Base-by-base conservation (phyloP, 2,329 filamentous ascomycete genomes). In the Byssochlamys sp. region DNA sequence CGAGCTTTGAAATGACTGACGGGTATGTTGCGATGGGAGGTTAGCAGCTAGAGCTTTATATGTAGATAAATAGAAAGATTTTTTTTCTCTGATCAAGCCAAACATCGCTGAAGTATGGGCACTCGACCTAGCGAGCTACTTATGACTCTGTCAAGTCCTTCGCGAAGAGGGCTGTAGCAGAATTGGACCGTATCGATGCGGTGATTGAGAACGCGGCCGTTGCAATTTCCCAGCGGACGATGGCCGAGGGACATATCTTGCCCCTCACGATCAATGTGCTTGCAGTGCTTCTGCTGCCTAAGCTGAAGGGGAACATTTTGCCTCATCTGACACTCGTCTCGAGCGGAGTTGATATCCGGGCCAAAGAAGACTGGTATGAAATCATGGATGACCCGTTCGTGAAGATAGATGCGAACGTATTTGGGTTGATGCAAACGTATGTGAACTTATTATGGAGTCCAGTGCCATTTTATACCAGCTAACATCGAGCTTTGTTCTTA, bases 241-340 rank as follows among this genome's bases (percentile, higher is more conserved):
- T 35, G 3, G 67, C 69, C 12, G 62, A 66, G 27, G 68, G 66
- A 1, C 60, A 60, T 49, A 57, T 60, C 19, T 14, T 55, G 3
- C 61, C 57, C 4, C 55, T 71, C 19, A 59, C 60, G 1, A 62
- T 67, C 2, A 71, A 71, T 57, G 62, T 70, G 7, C 50, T 71
- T 3, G 65, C 59, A 1, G 24, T 66, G 14, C 14, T 59, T 4
- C 25, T 70, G 5, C 28, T 68, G 9, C 63, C 68, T 2, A 67
- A 66, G 27, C 39, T 70, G 55, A 65, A 54, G 39, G 57, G n/a
- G n/a, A 60, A 58, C 1, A 61, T 60, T 6, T 25, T 60, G 52
- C 66, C 68, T 14, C 63, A 61, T 53, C 26, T 64, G 19, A 31
- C 54, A 1, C 50, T 64, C n/a, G 56, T 64, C 19, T 69, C 58